Conservation (phyloP, 306 rosid genomes). For the Vigna angularis region DNA sequence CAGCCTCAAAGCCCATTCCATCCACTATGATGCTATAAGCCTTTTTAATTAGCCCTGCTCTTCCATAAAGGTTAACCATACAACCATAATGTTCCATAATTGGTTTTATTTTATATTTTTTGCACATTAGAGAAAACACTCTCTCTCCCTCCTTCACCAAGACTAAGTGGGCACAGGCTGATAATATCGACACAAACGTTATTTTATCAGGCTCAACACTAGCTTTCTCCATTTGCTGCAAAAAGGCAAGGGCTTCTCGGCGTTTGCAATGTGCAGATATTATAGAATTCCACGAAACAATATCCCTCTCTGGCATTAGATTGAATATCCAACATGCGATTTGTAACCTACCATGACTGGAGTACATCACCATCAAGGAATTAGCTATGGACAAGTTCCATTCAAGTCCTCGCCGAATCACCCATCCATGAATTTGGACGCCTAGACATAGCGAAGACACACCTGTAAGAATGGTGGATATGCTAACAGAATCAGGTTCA, state of each 20-base stretch:
- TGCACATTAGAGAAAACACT: slow-evolving; percentile 65
- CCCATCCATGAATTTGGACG: slow-evolving; percentile 82
- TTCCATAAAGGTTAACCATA: slow-evolving; percentile 88
- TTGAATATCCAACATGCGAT: slow-evolving; percentile 65
- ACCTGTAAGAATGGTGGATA: slow-evolving; percentile 61
- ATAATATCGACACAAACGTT: slow-evolving; percentile 79
- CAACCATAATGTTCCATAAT: slow-evolving; percentile 88
- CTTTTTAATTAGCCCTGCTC: slow-evolving; percentile 76
- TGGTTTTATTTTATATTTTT: slow-evolving; percentile 72
- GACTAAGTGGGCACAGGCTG: slow-evolving; percentile 76
- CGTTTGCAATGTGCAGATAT: slow-evolving; percentile 75
- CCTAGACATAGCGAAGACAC: slow-evolving; percentile 53
- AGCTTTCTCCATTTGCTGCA: slow-evolving; percentile 67
- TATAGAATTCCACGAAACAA: slow-evolving; percentile 84
- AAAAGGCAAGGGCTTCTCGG: slow-evolving; percentile 61
- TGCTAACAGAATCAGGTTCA: slow-evolving; percentile 68
- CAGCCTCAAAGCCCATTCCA: slow-evolving; percentile 66
- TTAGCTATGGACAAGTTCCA: slow-evolving; percentile 77
- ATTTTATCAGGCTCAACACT: slow-evolving; percentile 65
- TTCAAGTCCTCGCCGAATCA: slow-evolving; percentile 61
- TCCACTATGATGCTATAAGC: slow-evolving; percentile 65
- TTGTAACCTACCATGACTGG: slow-evolving; percentile 62
- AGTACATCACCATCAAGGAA: slow-evolving; percentile 70
- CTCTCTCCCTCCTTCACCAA: slow-evolving; percentile 74
- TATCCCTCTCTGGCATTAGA: slow-evolving; percentile 78